These are phyloP conservation scores for Lactarius evosmus DNA, from an alignment of 768 basidiomycete species.

Conservation along the genomic window DNA sequence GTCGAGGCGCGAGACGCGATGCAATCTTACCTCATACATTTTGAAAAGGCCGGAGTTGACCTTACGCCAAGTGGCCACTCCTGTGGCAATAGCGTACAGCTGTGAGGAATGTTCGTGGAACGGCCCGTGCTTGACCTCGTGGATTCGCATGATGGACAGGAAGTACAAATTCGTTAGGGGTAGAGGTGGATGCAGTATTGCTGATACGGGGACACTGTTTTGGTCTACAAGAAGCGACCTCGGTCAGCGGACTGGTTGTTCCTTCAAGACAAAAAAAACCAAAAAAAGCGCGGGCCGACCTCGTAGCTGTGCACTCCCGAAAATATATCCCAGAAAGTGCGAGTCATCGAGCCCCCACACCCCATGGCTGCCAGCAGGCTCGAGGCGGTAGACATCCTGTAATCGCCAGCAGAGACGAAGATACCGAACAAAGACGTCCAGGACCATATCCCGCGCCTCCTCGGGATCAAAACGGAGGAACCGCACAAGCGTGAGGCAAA, in stretches of 20 bases:
- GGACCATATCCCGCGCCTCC: conserved; percentile 58
- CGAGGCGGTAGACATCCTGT: conserved; percentile 85
- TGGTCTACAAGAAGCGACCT: conserved; percentile 47
- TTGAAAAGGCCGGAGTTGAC: conserved; percentile 88
- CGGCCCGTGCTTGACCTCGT: conserved; percentile 78
- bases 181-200: conserved; percentile 56
- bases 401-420: conserved; percentile 77
- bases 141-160: conserved; percentile 72
- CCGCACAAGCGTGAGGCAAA: conserved; percentile 65
- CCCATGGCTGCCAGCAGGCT: conserved; percentile 96
- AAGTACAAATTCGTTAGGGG: conserved; percentile 77
- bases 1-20: not conserved
- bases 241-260: not conserved
- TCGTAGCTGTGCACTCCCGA: conserved; percentile 87
- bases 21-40: conserved; percentile 79
- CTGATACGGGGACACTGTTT: conserved; percentile 57
- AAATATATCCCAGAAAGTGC: conserved; percentile 82
- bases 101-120: conserved; percentile 94
- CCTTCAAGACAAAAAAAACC: not conserved
- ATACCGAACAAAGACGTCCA: conserved; percentile 75
- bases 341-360: conserved; percentile 98
- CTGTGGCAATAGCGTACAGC: conserved; percentile 77
- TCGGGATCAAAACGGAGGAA: conserved; percentile 55
- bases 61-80: conserved; percentile 90
- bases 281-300: conserved; percentile 41